Base-by-base conservation (phyloP, 2,329 filamentous ascomycete species). In the Trichoderma asperellum region DNA sequence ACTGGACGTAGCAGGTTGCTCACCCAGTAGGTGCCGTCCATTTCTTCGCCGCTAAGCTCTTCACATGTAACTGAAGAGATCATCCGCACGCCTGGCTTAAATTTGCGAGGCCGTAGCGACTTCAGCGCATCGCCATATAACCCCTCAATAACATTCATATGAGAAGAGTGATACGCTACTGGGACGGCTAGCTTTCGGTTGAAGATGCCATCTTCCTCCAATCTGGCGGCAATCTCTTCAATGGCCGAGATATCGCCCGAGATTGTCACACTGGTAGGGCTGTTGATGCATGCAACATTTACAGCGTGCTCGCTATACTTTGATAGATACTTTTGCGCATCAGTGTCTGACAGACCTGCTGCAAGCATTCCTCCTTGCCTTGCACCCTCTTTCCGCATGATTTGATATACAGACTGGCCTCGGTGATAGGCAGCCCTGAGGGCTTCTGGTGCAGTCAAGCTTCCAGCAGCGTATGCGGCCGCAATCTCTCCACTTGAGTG, bases 161-260 rank as follows among this genome's bases (percentile, higher is more conserved):
- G 76, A 62, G 72, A 72, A n/a, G 77, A 78, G 57, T 78, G 77
- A 64, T 78, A 86, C 5, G 83, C 83, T 4, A 81, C 80, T n/a
- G 83, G 80, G 8, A 85, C 80, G 24, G 79, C 77, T 2, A 85
- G 78, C 8, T 78, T 79, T 52, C 80, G 77, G 61, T 81, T 81
- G 72, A 85, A 84, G 4, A 83, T 70, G 24, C 78, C 75, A 52
- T 81, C 79, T 62, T 81, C 78, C 53, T 83, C 77, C 49, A 81
- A 56, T 29, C 53, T 71, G 2, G 59, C 35, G 2, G 69, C 77
- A 14, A 85, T 74, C 70, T 81, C 78, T 6, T 81, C 79, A 12
- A 86, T 77, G 37, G 57, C 66, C 2, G 34, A 57, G 27, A 56
- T 29, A 29, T 71, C 68, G 27, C 70, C 70, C 5, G 70, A 70